Evolutionary conservation across 768 basidiomycete genomes (phyloP).

Genomic region (Hericium coralloides): DNA sequence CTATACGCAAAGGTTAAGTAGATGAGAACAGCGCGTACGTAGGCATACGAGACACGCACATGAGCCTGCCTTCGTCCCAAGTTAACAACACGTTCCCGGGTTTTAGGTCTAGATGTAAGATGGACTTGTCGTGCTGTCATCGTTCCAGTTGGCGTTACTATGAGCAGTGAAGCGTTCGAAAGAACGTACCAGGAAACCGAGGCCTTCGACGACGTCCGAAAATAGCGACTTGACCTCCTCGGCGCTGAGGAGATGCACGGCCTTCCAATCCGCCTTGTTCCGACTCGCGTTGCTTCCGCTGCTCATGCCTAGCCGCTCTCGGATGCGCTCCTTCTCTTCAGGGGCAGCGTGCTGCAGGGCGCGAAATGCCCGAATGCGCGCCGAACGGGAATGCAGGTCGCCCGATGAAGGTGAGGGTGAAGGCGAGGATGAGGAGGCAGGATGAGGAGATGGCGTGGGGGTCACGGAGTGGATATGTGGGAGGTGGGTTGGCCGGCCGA

Average conservation of each 20-base stretch:
- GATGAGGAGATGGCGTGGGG: slow-evolving; percentile 13
- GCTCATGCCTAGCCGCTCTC: slow-evolving; percentile 34
- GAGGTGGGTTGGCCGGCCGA: slow-evolving; percentile 38
- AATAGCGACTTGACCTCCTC: slow-evolving; percentile 80
- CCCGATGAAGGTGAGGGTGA: slow-evolving; percentile 1
- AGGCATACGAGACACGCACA: slow-evolving; percentile 37
- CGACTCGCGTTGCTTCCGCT: slow-evolving; percentile 18
- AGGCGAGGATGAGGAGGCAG: slow-evolving; percentile 14
- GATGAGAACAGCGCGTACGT: background rate
- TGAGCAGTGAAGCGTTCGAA: background rate
- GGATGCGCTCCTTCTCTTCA: slow-evolving; percentile 52
- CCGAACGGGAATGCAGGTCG: slow-evolving; percentile 42
- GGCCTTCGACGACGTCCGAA: slow-evolving; percentile 75
- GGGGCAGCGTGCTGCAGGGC: slow-evolving; percentile 57
- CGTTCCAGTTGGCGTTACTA: background rate
- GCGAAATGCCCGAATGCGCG: slow-evolving; percentile 69
- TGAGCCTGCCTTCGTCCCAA: slow-evolving; percentile 78
- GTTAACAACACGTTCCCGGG: slow-evolving; percentile 90
- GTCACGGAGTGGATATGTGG: slow-evolving; percentile 15
- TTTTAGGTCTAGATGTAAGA: slow-evolving; percentile 89
- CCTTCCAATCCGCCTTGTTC: slow-evolving; percentile 39
- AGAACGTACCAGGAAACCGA: slow-evolving; percentile 72
- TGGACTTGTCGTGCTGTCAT: slow-evolving; percentile 66
- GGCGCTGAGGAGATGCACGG: slow-evolving; percentile 77
- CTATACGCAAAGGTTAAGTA: slow-evolving; percentile 26